Evolutionary conservation across 371 early-diverging fungal genomes (phyloP).

Genomic region (Zancudomyces culisetae): DNA sequence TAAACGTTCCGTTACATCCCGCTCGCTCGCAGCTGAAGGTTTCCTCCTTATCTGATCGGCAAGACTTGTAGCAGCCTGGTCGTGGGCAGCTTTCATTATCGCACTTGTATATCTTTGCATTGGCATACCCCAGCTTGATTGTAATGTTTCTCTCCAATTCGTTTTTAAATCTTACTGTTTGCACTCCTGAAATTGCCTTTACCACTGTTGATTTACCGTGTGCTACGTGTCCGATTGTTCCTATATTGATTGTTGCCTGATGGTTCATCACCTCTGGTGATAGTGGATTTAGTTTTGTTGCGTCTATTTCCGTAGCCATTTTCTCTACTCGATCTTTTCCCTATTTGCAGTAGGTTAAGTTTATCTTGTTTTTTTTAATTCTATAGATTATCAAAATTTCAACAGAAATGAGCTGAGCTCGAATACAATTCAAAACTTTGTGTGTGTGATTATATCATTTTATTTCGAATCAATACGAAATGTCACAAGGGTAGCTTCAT

Average conservation of each 20-base stretch:
- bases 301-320: slow-evolving; percentile 9
- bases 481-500: too few species aligned
- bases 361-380: too few species aligned
- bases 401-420: too few species aligned
- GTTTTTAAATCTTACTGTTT: slow-evolving; percentile 98
- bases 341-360: too few species aligned
- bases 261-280: slow-evolving; percentile 80
- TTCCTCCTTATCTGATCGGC: slow-evolving; percentile 66
- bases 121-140: slow-evolving; percentile 99
- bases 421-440: too few species aligned
- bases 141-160: slow-evolving; percentile 99
- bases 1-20: slow-evolving; percentile 77
- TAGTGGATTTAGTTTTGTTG: slow-evolving; percentile 17
- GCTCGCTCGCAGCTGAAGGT: slow-evolving; percentile 79
- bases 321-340: too few species aligned
- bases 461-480: too few species aligned
- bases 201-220: slow-evolving; percentile 99
- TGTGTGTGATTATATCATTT: too few species aligned
- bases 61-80: slow-evolving; percentile 90
- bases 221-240: slow-evolving; percentile 99
- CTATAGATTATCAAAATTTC: too few species aligned
- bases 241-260: slow-evolving; percentile 98
- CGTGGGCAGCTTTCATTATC: slow-evolving; percentile 79
- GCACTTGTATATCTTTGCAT: slow-evolving; percentile 99
- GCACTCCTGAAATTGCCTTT: slow-evolving; percentile 97